These are phyloP conservation scores for Gossypium davidsonii DNA, from an alignment of 441 rosid genomes.

Conservation along the genomic window DNA sequence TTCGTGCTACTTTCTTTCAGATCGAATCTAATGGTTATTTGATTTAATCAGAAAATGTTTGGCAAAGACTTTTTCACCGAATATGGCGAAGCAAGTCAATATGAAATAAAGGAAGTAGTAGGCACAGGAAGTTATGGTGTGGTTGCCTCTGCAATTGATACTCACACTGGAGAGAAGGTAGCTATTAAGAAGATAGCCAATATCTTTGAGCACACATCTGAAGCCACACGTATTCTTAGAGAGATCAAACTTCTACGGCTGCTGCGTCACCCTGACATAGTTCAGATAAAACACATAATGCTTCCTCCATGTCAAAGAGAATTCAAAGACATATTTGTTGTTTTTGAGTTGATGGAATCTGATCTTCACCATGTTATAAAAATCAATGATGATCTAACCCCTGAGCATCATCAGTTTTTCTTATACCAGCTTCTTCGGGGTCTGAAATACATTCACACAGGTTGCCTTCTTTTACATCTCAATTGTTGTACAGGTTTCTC, in stretches of 20 bases:
- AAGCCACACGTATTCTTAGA: conserved; percentile 82
- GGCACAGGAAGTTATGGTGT: conserved; percentile 99
- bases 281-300: conserved; percentile 88
- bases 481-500: conserved; percentile 6
- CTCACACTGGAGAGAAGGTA: conserved; percentile 88
- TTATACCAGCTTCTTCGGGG: conserved; percentile 96
- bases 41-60: conserved; percentile 35
- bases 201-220: conserved; percentile 92
- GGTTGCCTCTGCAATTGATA: conserved; percentile 89
- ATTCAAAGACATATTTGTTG: conserved; percentile 88
- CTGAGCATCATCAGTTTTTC: conserved; percentile 95
- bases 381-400: conserved; percentile 84
- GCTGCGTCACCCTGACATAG: conserved; percentile 82
- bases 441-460: conserved; percentile 87
- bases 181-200: conserved; percentile 95
- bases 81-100: conserved; percentile 93
- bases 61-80: conserved; percentile 90
- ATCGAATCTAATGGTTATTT: conserved; percentile 4
- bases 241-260: conserved; percentile 95
- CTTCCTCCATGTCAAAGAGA: conserved; percentile 92
- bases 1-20: not conserved
- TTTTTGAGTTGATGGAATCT: conserved; percentile 98
- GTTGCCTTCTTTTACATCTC: conserved; percentile 33
- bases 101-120: conserved; percentile 82
- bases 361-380: conserved; percentile 92